phyloP scores from a whole-genome alignment of 345 rosid genomes.

The Turnera subulata region DNA sequence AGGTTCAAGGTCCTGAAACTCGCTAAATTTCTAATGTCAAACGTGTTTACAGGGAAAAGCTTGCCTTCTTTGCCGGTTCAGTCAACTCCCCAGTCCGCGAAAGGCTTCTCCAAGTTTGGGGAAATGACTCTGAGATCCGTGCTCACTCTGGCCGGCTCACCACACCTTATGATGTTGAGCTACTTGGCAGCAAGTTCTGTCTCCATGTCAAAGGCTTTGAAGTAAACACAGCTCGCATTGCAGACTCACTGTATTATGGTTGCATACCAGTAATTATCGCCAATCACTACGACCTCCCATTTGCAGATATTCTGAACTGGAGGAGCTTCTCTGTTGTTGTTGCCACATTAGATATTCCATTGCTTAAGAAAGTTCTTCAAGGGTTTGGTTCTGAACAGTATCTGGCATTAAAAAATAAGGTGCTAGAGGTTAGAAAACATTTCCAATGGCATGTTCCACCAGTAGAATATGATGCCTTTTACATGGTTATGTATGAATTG shows the following conservation, averaged over 20 bases:
- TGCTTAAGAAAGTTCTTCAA: slow-evolving; percentile 43
- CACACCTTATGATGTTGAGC: slow-evolving; percentile 48
- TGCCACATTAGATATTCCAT: slow-evolving; percentile 46
- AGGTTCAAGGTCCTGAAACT: slow-evolving; percentile 8
- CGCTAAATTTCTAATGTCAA: not conserved
- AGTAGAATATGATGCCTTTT: slow-evolving; percentile 41
- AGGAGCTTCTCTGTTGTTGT: slow-evolving; percentile 44
- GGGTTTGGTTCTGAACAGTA: slow-evolving; percentile 24
- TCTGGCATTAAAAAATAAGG: slow-evolving; percentile 26
- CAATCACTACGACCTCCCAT: slow-evolving; percentile 57
- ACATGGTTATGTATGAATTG: slow-evolving; percentile 50
- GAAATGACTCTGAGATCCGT: slow-evolving; percentile 46
- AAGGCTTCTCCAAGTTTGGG: slow-evolving; percentile 44
- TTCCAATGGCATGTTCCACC: slow-evolving; percentile 49
- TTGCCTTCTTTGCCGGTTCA: slow-evolving; percentile 57
- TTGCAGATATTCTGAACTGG: slow-evolving; percentile 49
- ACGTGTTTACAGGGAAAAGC: slow-evolving; percentile 38
- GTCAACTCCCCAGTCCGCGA: slow-evolving; percentile 53
- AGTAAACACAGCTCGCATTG: slow-evolving; percentile 58
- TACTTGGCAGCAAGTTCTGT: slow-evolving; percentile 55
- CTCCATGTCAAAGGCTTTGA: slow-evolving; percentile 67
- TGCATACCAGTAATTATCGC: slow-evolving; percentile 54
- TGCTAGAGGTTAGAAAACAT: slow-evolving; percentile 46
- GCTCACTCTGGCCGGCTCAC: slow-evolving; percentile 45
- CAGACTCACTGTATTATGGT: slow-evolving; percentile 47